A percentile compares a stretch with the other conserved stretches of the same genome.
Evolutionary conservation across 192 early-diverging fungal genomes (phyloP).

Genomic region (Funneliformis geosporum): DNA sequence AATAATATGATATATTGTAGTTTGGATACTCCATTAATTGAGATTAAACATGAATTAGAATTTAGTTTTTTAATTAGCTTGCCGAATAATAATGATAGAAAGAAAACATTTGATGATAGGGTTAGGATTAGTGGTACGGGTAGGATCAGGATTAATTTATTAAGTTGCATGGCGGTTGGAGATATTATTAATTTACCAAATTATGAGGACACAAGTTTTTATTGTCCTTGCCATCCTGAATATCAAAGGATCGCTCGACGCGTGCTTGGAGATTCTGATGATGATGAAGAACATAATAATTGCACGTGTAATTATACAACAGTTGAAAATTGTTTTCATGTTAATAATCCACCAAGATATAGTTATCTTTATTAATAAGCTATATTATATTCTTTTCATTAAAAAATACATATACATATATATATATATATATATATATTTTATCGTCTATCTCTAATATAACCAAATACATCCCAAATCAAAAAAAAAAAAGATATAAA

Average conservation of each 20-base stretch:
- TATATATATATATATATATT: too few relatives aligned
- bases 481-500: too few relatives aligned
- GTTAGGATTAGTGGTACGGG: background rate
- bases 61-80: background rate
- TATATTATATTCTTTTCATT: too few relatives aligned
- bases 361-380: too few relatives aligned
- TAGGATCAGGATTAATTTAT: background rate
- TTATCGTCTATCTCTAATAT: too few relatives aligned
- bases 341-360: background rate
- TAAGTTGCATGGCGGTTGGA: background rate
- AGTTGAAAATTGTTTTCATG: too few relatives aligned
- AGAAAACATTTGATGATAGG: background rate
- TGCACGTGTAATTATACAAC: background rate
- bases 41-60: slow-evolving; percentile 4
- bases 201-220: slow-evolving; percentile 1
- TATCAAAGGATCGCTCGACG: slow-evolving; percentile 8
- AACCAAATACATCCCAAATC: too few relatives aligned
- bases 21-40: background rate
- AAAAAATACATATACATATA: too few relatives aligned
- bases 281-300: background rate
- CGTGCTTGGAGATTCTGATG: background rate
- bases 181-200: background rate
- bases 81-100: background rate
- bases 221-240: slow-evolving; percentile 25
- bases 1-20: background rate